Conservation (phyloP, 352 stramenopile species). For the Phytophthora niederhauseri region DNA sequence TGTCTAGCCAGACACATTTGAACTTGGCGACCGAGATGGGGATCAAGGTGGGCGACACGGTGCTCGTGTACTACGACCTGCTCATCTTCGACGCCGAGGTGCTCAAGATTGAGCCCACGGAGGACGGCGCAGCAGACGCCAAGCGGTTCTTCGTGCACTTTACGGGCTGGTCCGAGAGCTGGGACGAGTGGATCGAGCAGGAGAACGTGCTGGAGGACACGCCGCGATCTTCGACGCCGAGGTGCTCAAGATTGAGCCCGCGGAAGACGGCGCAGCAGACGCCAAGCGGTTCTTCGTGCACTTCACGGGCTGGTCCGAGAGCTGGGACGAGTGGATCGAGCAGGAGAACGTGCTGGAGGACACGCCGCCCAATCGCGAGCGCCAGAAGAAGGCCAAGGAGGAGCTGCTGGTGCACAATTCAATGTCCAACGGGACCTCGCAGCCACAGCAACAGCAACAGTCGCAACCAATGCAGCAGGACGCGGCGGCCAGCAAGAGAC, state of each 20-base stretch:
- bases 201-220: conserved; percentile 38
- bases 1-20: conserved; percentile 7
- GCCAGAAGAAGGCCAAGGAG: conserved; percentile 36
- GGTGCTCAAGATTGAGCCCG: conserved; percentile 24
- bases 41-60: conserved; percentile 29
- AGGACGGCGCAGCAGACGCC: neutral
- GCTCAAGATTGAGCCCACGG: conserved; percentile 17
- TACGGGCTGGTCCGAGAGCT: conserved; percentile 30
- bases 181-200: conserved; percentile 32
- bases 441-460: conserved; percentile 9
- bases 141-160: conserved; percentile 34
- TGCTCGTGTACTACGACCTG: conserved; percentile 45
- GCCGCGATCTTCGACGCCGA: conserved; percentile 36
- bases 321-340: conserved; percentile 34
- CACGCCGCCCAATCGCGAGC: conserved; percentile 29
- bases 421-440: neutral
- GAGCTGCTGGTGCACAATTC: conserved; percentile 28
- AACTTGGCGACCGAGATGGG: conserved; percentile 23
- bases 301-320: conserved; percentile 34
- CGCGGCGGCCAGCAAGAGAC: conserved; percentile 21
- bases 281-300: conserved; percentile 27
- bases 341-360: conserved; percentile 36
- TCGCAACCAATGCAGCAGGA: conserved; percentile 16
- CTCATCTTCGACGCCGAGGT: conserved; percentile 38
- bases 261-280: neutral